Percentiles rank a stretch among this genome's conserved stretches.
phyloP scores from a whole-genome alignment of 108 stramenopile genomes.

The Discostella pseudostelligera region DNA sequence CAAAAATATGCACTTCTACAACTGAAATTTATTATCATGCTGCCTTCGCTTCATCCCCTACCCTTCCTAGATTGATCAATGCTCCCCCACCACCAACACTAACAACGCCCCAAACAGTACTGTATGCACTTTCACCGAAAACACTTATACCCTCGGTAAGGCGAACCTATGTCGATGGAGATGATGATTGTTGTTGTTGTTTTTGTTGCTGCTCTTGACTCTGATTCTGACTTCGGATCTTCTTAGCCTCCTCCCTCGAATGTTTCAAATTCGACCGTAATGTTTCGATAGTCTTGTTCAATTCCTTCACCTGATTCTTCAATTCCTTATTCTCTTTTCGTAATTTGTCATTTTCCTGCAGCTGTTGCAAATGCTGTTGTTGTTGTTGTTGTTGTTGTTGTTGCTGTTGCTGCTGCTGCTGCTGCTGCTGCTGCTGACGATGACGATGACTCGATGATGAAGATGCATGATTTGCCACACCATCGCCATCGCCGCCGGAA shows the following conservation, averaged over 20 bases:
- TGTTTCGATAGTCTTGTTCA: conserved; percentile 37
- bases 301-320: conserved; percentile 52
- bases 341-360: conserved; percentile 22
- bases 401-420: too few relatives aligned
- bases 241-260: conserved; percentile 19
- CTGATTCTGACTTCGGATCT: neutral
- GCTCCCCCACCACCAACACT: neutral
- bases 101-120: too few relatives aligned
- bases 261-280: conserved; percentile 35
- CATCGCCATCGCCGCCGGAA: neutral
- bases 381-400: neutral
- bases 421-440: neutral
- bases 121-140: too few relatives aligned
- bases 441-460: neutral
- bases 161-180: too few relatives aligned
- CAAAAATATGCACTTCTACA: too few relatives aligned
- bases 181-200: too few relatives aligned
- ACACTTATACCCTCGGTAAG: too few relatives aligned
- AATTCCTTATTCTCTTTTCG: conserved; percentile 54
- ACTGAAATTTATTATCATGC: too few relatives aligned
- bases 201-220: conserved; percentile 1
- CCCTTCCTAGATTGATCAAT: neutral
- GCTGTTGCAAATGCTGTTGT: neutral
- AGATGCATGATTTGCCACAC: neutral
- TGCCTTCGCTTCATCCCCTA: neutral